A percentile compares a stretch with the other conserved stretches of the same genome.
phyloP scores from a whole-genome alignment of 768 basidiomycete genomes.

The Pleurotus ostreatus region DNA sequence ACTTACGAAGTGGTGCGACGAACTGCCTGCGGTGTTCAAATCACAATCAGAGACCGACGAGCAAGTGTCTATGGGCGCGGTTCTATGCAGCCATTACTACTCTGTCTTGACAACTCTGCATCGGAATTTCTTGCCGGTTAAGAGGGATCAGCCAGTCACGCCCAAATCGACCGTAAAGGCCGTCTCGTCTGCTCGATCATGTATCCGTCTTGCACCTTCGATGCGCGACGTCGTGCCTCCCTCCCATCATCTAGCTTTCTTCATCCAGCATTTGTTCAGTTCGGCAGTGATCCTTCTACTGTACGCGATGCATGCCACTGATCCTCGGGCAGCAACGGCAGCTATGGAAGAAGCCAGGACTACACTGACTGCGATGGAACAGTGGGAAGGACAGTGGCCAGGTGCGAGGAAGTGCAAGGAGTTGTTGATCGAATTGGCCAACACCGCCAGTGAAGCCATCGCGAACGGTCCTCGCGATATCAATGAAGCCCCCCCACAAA shows the following conservation, averaged over 20 bases:
- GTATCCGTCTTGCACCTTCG: conserved; percentile 80
- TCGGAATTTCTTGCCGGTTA: conserved; percentile 82
- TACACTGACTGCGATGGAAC: conserved; percentile 64
- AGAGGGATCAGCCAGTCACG: conserved; percentile 62
- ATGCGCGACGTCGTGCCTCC: conserved; percentile 81
- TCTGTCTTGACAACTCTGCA: conserved; percentile 84
- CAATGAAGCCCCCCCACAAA: conserved; percentile 17
- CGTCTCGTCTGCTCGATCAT: conserved; percentile 79
- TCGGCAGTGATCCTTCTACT: conserved; percentile 82
- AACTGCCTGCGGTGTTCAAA: conserved; percentile 72
- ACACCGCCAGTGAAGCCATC: conserved; percentile 68
- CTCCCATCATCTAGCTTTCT: conserved; percentile 85
- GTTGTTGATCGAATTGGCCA: conserved; percentile 64
- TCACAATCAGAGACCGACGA: conserved; percentile 68
- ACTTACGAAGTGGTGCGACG: conserved; percentile 80
- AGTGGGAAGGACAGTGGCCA: conserved; percentile 86
- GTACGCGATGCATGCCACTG: conserved; percentile 81
- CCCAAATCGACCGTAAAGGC: conserved; percentile 77
- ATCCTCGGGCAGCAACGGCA: conserved; percentile 55
- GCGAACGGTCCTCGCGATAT: conserved; percentile 24
- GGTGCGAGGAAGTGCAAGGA: conserved; percentile 87
- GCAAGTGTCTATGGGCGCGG: conserved; percentile 82
- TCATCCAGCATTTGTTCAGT: conserved; percentile 87
- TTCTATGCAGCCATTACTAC: conserved; percentile 87
- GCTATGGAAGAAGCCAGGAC: conserved; percentile 84